phyloP scores from a whole-genome alignment of 768 basidiomycete species.

The Xerocomellus intermedius region DNA sequence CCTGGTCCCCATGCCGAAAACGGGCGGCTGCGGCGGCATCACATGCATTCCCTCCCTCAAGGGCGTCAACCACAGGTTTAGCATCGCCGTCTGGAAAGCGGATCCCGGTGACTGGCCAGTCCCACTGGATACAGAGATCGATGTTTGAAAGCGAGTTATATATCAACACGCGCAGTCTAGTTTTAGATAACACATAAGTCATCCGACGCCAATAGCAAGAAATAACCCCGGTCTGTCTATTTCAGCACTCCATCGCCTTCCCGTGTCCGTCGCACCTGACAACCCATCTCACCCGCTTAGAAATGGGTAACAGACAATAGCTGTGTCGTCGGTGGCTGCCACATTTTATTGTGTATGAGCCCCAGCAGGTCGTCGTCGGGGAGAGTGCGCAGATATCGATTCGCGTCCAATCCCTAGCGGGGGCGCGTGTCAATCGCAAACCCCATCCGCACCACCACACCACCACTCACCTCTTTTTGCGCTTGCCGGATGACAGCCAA shows the following conservation, averaged over 20 bases:
- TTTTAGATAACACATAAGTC: not conserved
- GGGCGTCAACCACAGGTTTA: conserved; percentile 88
- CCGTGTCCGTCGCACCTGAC: no score
- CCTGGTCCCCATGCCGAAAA: conserved; percentile 66
- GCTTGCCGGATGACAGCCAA: conserved; percentile 61
- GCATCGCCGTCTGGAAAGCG: conserved; percentile 64
- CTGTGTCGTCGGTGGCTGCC: no score
- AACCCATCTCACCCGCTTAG: not conserved
- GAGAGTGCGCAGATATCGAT: conserved; percentile 45
- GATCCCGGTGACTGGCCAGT: conserved; percentile 5
- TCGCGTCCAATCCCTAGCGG: conserved; percentile 40
- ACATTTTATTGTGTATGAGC: conserved; percentile 56
- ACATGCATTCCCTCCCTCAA: conserved; percentile 76
- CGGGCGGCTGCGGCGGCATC: conserved; percentile 83
- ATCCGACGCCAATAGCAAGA: not conserved
- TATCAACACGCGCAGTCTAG: not conserved
- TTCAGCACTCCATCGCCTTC: not conserved
- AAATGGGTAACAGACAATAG: no score
- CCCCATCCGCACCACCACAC: not conserved
- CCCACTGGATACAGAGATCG: conserved; percentile 24
- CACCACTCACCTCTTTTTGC: conserved; percentile 53
- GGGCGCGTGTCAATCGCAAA: not conserved
- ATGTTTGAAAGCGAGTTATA: conserved; percentile 23
- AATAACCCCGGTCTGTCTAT: not conserved
- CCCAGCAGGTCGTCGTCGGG: conserved; percentile 46